Evolutionary conservation across 371 early-diverging fungal species (phyloP).

Genomic region (Encephalitozoon cuniculi): DNA sequence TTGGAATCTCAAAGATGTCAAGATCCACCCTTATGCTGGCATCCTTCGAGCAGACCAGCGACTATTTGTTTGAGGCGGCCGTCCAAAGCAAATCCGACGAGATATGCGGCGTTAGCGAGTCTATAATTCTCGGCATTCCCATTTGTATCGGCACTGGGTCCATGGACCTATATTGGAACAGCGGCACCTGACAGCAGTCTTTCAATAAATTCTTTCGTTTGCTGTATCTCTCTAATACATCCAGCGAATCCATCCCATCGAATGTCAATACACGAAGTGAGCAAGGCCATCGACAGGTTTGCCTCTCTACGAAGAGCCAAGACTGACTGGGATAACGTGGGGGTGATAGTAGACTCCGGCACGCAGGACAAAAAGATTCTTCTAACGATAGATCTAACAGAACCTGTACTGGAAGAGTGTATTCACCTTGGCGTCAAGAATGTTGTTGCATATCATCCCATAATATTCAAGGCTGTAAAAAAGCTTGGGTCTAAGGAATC

Average conservation of each 20-base stretch:
- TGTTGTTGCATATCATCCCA: conserved; percentile 78
- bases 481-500: conserved; percentile 70
- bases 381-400: conserved; percentile 82
- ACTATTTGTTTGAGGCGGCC: conserved; percentile 93
- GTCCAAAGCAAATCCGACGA: conserved; percentile 78
- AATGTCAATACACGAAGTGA: conserved; percentile 38
- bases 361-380: conserved; percentile 73
- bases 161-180: conserved; percentile 69
- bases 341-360: conserved; percentile 58
- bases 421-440: conserved; percentile 63
- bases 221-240: background rate
- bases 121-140: conserved; percentile 93
- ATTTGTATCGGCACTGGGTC: conserved; percentile 92
- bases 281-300: conserved; percentile 68
- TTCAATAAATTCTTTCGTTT: background rate
- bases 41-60: conserved; percentile 97
- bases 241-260: background rate
- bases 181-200: background rate
- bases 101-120: conserved; percentile 89
- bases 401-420: conserved; percentile 76
- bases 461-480: conserved; percentile 78
- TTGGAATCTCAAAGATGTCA: conserved; percentile 96
- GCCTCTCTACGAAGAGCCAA: conserved; percentile 79
- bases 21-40: conserved; percentile 96
- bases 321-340: conserved; percentile 84